Percentiles rank a stretch among this genome's conserved stretches.
Conservation (phyloP, 2,329 filamentous ascomycete species). For the Aureobasidium sp. region DNA sequence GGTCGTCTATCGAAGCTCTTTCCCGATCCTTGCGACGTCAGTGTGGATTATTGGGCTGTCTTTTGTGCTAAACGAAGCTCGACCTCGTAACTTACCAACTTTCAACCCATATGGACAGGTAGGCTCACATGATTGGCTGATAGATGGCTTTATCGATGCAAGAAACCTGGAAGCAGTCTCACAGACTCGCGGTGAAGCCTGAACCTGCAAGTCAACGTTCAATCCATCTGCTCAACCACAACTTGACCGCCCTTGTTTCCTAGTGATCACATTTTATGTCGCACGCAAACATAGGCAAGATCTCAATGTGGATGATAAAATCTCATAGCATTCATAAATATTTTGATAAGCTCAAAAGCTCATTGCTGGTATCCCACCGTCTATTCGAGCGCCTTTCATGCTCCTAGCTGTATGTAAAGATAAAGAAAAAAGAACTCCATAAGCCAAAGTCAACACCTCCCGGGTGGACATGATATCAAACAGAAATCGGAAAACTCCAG, state of each 20-base stretch:
- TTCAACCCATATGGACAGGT: not conserved
- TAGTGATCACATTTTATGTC: not conserved
- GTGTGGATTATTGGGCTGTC: not conserved
- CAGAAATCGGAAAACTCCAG: conserved; percentile 9
- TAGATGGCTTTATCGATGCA: not conserved
- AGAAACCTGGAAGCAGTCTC: not conserved
- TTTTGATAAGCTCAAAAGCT: not conserved
- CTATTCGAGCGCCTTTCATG: conserved; percentile 12
- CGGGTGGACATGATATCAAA: conserved; percentile 10
- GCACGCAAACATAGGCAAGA: not conserved
- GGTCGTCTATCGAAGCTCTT: not conserved
- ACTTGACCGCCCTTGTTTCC: not conserved
- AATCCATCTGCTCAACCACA: not conserved
- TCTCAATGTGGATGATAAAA: not conserved
- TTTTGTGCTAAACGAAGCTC: not conserved
- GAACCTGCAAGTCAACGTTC: not conserved
- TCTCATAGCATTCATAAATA: conserved; percentile 13
- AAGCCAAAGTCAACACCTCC: conserved; percentile 10
- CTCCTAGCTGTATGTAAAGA: not conserved
- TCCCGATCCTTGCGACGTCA: not conserved
- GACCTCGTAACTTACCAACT: not conserved
- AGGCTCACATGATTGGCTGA: not conserved
- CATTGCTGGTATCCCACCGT: conserved; percentile 10
- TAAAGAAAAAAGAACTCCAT: not conserved
- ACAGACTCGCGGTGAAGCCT: not conserved